phyloP scores from a whole-genome alignment of 2,329 filamentous ascomycete genomes.

The Xylaria sp. region DNA sequence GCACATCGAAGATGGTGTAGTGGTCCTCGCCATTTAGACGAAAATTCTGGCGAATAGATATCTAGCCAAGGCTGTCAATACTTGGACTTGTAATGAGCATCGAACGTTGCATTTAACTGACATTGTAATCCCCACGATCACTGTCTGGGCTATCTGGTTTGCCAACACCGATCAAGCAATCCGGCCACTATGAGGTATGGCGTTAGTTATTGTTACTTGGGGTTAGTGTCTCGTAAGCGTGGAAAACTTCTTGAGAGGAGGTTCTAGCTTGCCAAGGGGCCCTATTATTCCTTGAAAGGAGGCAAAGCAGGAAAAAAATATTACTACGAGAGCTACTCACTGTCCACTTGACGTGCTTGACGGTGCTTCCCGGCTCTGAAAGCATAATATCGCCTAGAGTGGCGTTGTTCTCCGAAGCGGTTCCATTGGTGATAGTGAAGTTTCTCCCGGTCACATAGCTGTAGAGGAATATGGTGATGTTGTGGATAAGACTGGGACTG shows the following conservation, averaged over 20 bases:
- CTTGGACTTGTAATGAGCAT: not conserved
- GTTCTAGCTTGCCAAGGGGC: not conserved
- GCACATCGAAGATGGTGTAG: slow-evolving; percentile 77
- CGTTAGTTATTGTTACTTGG: not conserved
- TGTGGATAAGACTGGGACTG: slow-evolving; percentile 67
- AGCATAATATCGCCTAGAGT: slow-evolving; percentile 70
- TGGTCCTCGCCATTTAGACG: slow-evolving; percentile 70
- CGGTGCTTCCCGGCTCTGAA: slow-evolving; percentile 73
- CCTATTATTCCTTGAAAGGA: not conserved
- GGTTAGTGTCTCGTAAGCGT: not conserved
- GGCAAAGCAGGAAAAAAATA: not conserved
- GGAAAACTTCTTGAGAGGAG: not conserved
- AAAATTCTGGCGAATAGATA: slow-evolving; percentile 77
- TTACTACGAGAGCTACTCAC: not conserved
- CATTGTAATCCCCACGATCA: slow-evolving; percentile 71
- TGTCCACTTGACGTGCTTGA: slow-evolving; percentile 78
- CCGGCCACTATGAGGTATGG: slow-evolving; percentile 63
- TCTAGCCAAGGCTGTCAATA: slow-evolving; percentile 51
- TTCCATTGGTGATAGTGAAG: slow-evolving; percentile 74
- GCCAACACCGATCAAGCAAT: slow-evolving; percentile 72
- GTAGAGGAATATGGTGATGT: slow-evolving; percentile 74
- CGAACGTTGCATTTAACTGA: slow-evolving; percentile 45
- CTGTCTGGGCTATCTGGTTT: slow-evolving; percentile 57
- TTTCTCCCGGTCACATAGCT: slow-evolving; percentile 71
- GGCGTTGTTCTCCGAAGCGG: slow-evolving; percentile 60